Conservation (phyloP, 108 stramenopile genomes). For the Bacterosira constricta region DNA sequence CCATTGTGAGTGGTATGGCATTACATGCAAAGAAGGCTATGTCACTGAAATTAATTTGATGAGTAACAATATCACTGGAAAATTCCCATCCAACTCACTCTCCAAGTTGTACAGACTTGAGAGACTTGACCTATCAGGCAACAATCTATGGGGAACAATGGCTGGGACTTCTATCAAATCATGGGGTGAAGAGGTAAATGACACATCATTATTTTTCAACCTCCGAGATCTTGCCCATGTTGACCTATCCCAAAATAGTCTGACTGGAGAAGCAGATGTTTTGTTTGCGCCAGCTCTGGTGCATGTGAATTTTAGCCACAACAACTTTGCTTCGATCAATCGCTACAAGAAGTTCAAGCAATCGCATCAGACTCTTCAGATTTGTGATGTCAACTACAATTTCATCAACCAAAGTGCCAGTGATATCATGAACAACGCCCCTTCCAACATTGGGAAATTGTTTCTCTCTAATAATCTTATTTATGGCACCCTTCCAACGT, state of each 20-base stretch:
- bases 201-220: too few species aligned
- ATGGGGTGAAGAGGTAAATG: too few species aligned
- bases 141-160: slow-evolving; percentile 14
- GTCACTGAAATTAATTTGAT: slow-evolving; percentile 14
- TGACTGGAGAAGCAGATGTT: slow-evolving; percentile 46
- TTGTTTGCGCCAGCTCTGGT: slow-evolving; percentile 57
- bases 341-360: slow-evolving; percentile 53
- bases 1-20: slow-evolving; percentile 19
- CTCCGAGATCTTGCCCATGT: slow-evolving; percentile 40
- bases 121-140: slow-evolving; percentile 18
- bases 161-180: not conserved
- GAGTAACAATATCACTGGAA: slow-evolving; percentile 28
- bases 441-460: slow-evolving; percentile 12
- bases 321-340: slow-evolving; percentile 43
- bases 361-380: slow-evolving; percentile 3
- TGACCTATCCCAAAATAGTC: slow-evolving; percentile 17
- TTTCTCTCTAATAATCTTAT: slow-evolving; percentile 8
- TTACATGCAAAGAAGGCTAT: slow-evolving; percentile 14
- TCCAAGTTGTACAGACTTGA: not conserved
- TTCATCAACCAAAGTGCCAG: slow-evolving; percentile 35
- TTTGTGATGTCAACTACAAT: slow-evolving; percentile 51
- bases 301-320: slow-evolving; percentile 57
- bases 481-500: slow-evolving; percentile 6
- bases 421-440: slow-evolving; percentile 15
- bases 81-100: not conserved